Conservation (phyloP, 2,329 filamentous ascomycete species). For the Pochonia chlamydosporia region DNA sequence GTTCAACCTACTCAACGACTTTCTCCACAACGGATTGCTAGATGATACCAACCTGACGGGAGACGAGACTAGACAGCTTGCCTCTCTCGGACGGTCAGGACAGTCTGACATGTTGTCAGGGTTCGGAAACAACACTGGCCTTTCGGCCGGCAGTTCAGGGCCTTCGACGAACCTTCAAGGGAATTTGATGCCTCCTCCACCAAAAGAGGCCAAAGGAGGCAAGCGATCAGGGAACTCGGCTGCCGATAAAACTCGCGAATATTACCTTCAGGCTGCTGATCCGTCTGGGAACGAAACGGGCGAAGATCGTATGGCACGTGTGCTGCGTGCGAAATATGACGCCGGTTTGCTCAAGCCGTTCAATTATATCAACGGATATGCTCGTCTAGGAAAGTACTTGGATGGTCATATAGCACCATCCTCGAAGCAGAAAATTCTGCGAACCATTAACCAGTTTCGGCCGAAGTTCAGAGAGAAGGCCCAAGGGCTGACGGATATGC, state of each 20-base stretch:
- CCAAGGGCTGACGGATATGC: slow-evolving; percentile 85
- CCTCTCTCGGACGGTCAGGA: slow-evolving; percentile 34
- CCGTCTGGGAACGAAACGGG: slow-evolving; percentile 79
- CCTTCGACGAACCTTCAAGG: slow-evolving; percentile 16
- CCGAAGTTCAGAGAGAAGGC: slow-evolving; percentile 96
- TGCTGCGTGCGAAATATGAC: slow-evolving; percentile 93
- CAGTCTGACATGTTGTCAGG: slow-evolving; percentile 43
- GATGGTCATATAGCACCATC: slow-evolving; percentile 76
- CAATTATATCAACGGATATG: slow-evolving; percentile 97
- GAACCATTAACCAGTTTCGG: slow-evolving; percentile 86
- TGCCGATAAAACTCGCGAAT: slow-evolving; percentile 75
- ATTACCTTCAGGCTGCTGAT: slow-evolving; percentile 95
- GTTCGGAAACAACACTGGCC: slow-evolving; percentile 36
- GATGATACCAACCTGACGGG: slow-evolving; percentile 72
- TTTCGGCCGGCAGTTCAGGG: slow-evolving; percentile 16
- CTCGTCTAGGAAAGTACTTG: slow-evolving; percentile 83
- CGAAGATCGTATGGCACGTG: slow-evolving; percentile 90
- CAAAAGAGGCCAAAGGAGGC: slow-evolving; percentile 45
- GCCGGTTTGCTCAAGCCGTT: slow-evolving; percentile 92
- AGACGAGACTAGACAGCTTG: slow-evolving; percentile 52
- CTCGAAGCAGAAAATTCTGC: slow-evolving; percentile 85
- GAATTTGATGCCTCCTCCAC: slow-evolving; percentile 43
- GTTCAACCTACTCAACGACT: slow-evolving; percentile 95
- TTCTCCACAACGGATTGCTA: slow-evolving; percentile 83
- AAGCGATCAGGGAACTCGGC: slow-evolving; percentile 59